phyloP scores from a whole-genome alignment of 2,329 filamentous ascomycete genomes.

The Blumeria hordei region DNA sequence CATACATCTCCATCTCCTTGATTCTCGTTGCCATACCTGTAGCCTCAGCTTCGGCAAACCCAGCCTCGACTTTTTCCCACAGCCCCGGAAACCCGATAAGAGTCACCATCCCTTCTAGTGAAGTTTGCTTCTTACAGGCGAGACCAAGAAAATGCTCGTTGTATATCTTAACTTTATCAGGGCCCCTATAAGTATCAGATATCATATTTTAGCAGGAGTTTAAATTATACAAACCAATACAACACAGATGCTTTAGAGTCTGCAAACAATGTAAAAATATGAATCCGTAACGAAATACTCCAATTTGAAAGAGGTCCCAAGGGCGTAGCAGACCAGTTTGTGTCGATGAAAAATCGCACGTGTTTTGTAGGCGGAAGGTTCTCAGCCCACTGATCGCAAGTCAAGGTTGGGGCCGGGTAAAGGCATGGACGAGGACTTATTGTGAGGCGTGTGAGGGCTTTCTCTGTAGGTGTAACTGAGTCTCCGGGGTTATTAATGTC shows the following conservation, averaged over 20 bases:
- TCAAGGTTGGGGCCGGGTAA: background rate
- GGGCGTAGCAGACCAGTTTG: conserved; percentile 7
- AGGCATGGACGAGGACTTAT: background rate
- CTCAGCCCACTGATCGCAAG: conserved; percentile 6
- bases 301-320: conserved; percentile 8
- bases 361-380: conserved; percentile 8
- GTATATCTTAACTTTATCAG: conserved; percentile 9
- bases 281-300: conserved; percentile 6
- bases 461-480: too few relatives aligned
- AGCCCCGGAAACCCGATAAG: conserved; percentile 8
- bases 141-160: conserved; percentile 10
- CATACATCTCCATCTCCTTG: conserved; percentile 9
- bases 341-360: conserved; percentile 7
- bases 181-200: conserved; percentile 6
- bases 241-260: conserved; percentile 8
- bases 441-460: background rate
- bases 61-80: conserved; percentile 4
- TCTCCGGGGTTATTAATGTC: too few relatives aligned
- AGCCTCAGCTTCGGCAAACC: conserved; percentile 7
- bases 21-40: conserved; percentile 7
- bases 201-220: background rate
- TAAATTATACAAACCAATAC: conserved; percentile 7
- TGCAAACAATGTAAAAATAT: conserved; percentile 8
- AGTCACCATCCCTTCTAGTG: conserved; percentile 8
- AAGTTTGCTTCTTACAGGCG: conserved; percentile 8